Percentiles rank a stretch among this genome's conserved stretches.
Conservation (phyloP, 2,329 filamentous ascomycete genomes). For the Xylariales sp. region DNA sequence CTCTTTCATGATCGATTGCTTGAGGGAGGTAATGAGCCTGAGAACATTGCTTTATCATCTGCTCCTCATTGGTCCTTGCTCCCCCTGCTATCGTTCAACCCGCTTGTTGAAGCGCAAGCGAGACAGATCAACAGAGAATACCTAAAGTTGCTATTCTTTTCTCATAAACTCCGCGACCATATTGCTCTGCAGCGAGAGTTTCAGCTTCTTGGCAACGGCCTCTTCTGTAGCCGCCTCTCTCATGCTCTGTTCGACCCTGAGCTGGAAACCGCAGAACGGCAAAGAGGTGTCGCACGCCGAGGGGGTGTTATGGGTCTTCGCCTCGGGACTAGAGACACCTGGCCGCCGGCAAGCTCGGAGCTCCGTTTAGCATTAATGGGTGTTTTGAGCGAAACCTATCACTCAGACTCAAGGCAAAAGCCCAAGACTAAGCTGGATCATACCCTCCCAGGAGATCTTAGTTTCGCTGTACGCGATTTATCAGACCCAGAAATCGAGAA, state of each 20-base stretch:
- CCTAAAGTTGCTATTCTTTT: conserved; percentile 68
- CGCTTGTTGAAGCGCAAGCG: conserved; percentile 70
- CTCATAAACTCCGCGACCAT: conserved; percentile 68
- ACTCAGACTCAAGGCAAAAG: conserved; percentile 14
- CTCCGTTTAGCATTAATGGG: conserved; percentile 86
- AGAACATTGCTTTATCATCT: conserved; percentile 22
- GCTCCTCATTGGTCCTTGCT: conserved; percentile 54
- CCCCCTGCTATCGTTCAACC: conserved; percentile 70
- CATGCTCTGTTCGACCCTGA: conserved; percentile 83
- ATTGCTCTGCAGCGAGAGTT: conserved; percentile 73
- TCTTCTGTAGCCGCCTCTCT: conserved; percentile 75
- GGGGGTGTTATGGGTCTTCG: conserved; percentile 77
- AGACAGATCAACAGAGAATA: conserved; percentile 73
- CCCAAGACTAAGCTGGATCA: conserved; percentile 20
- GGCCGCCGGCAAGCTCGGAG: conserved; percentile 93
- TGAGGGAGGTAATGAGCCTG: conserved; percentile 13
- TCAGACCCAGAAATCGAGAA: conserved; percentile 72
- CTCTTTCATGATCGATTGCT: conserved; percentile 38
- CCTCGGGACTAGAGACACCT: conserved; percentile 73
- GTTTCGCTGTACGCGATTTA: conserved; percentile 82
- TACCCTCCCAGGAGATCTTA: conserved; percentile 63
- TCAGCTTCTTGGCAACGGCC: conserved; percentile 78
- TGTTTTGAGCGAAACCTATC: conserved; percentile 72
- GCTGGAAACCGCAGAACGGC: conserved; percentile 72
- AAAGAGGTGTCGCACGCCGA: conserved; percentile 61